A percentile compares a stretch with the other conserved stretches of the same genome.
phyloP scores from a whole-genome alignment of 2,329 filamentous ascomycete genomes.

The Orbilia quercus region DNA sequence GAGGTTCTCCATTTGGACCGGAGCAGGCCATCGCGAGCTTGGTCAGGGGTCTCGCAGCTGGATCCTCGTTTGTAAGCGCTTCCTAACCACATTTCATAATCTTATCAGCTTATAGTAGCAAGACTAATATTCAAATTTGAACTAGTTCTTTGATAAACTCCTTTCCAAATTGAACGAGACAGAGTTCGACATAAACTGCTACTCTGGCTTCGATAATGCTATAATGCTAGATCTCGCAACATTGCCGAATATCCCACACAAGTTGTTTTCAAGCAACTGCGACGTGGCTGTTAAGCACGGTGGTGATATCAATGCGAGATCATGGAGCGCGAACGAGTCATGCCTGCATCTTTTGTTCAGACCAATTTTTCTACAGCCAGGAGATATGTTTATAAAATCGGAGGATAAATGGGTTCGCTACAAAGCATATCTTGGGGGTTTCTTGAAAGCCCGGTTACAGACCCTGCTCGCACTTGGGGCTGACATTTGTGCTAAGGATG shows the following conservation, averaged over 20 bases:
- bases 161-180: conserved; percentile 9
- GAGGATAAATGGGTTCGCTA: conserved; percentile 26
- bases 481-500: conserved; percentile 38
- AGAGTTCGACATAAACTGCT: conserved; percentile 43
- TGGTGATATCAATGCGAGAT: conserved; percentile 23
- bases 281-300: conserved; percentile 28
- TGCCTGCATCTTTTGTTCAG: conserved; percentile 30
- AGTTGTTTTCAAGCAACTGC: conserved; percentile 14
- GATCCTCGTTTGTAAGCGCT: conserved; percentile 22
- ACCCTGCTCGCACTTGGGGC: conserved; percentile 22
- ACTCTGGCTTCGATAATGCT: conserved; percentile 28
- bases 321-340: conserved; percentile 17
- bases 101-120: too few species aligned
- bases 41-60: conserved; percentile 5
- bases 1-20: conserved; percentile 20
- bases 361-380: background rate
- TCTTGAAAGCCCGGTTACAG: background rate
- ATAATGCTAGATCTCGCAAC: conserved; percentile 29
- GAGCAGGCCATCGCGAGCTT: conserved; percentile 19
- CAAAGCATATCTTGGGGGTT: background rate
- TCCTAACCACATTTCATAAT: background rate
- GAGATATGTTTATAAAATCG: conserved; percentile 3
- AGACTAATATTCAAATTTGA: background rate
- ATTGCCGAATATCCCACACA: background rate
- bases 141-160: conserved; percentile 33